Evolutionary conservation across 2,329 filamentous ascomycete genomes (phyloP).

Genomic region (Phyllosticta citriasiana): DNA sequence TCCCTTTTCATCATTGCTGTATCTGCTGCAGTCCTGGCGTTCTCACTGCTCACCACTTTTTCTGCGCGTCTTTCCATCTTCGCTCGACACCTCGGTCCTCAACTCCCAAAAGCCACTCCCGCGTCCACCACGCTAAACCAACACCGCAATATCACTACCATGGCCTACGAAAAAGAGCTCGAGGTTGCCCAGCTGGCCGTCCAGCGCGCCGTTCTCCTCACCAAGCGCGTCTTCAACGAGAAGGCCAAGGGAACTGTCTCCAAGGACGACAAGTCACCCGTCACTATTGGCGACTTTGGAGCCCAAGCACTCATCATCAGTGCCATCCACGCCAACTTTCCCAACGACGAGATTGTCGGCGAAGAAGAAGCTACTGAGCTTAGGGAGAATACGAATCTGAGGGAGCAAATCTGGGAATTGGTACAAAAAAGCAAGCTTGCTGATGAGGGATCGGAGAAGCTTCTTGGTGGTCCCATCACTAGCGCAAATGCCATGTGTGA

Average conservation of each 20-base stretch:
- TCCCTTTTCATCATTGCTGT: constrained; percentile 18
- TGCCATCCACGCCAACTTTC: constrained; percentile 83
- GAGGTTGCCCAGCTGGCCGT: constrained; percentile 79
- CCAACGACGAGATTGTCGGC: constrained; percentile 79
- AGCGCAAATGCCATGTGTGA: constrained; percentile 54
- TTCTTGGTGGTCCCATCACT: constrained; percentile 60
- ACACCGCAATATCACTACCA: constrained; percentile 18
- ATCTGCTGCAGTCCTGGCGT: constrained; percentile 20
- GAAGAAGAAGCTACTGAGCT: constrained; percentile 87
- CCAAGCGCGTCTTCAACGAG: constrained; percentile 70
- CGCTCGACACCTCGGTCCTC: constrained; percentile 9
- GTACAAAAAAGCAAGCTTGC: constrained; percentile 63
- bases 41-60: constrained; percentile 11
- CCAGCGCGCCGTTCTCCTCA: constrained; percentile 68
- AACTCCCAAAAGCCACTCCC: constrained; percentile 12
- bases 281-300: constrained; percentile 96
- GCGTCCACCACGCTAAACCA: constrained; percentile 6
- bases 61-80: constrained; percentile 16
- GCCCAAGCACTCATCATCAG: constrained; percentile 93
- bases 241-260: constrained; percentile 89
- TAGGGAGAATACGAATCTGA: constrained; percentile 58
- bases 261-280: constrained; percentile 92
- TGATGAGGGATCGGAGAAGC: constrained; percentile 53
- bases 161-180: constrained; percentile 64
- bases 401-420: constrained; percentile 73